phyloP scores from a whole-genome alignment of 352 stramenopile genomes.

The Phytophthora syringae region DNA sequence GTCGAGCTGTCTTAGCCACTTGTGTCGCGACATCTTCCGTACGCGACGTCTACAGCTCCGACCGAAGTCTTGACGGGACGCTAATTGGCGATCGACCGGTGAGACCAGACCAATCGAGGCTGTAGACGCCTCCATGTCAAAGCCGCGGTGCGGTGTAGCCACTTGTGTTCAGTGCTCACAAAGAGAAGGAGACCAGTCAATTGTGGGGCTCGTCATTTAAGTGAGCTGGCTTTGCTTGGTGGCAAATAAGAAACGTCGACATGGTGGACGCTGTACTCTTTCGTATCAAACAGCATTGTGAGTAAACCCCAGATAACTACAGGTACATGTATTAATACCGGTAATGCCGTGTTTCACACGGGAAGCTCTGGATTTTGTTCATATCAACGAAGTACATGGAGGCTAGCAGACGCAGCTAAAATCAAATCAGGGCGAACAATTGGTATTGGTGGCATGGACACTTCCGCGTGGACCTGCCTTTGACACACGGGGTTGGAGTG shows the following conservation, averaged over 20 bases:
- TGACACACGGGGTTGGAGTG: too few relatives aligned
- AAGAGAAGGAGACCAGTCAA: not conserved
- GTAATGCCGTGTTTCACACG: too few relatives aligned
- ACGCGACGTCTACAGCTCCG: conserved; percentile 8
- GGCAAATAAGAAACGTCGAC: not conserved
- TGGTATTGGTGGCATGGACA: too few relatives aligned
- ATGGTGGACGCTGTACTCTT: too few relatives aligned
- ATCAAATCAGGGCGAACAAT: too few relatives aligned
- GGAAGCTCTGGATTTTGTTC: too few relatives aligned
- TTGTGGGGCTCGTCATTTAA: conserved; percentile 7
- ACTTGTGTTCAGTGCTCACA: not conserved
- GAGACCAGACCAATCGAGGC: conserved; percentile 4
- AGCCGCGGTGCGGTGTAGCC: not conserved
- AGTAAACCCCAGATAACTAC: too few relatives aligned
- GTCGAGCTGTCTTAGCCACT: conserved; percentile 13
- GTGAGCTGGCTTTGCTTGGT: not conserved
- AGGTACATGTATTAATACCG: too few relatives aligned
- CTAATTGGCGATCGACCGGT: conserved; percentile 13
- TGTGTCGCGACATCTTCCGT: not conserved
- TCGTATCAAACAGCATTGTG: too few relatives aligned
- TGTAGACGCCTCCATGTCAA: conserved; percentile 2
- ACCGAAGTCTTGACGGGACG: conserved; percentile 6
- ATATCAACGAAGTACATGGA: too few relatives aligned
- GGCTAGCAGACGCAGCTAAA: too few relatives aligned
- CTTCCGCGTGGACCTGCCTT: too few relatives aligned